Base-by-base conservation (phyloP, 2,329 filamentous ascomycete species). In the Sphaerulina populicola region DNA sequence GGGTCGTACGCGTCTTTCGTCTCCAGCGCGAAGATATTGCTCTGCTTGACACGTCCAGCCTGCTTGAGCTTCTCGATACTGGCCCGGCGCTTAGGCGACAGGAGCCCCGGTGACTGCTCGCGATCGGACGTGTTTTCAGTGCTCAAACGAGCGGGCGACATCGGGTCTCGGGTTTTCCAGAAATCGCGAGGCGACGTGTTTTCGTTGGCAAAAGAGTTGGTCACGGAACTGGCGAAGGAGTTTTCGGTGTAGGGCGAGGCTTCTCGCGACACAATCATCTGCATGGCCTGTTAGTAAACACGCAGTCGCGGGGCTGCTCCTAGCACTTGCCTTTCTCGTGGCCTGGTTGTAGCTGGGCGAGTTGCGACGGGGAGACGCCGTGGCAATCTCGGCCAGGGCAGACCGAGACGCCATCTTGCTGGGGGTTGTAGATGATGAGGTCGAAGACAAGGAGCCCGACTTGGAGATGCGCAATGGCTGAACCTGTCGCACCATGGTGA, bases 1-100 rank as follows among this genome's bases (percentile, higher is more conserved):
- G 90, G 88, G 68, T 96, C 88, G 74, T 96, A 96, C 73, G 94
- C 86, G 68, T 89, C 82, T 72, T 90, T 90, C 66, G 89, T 85
- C 71, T 96, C 90, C 49, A 90, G 85, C 38, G 88, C 89, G 67
- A 95, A 88, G 77, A 97, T 96, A 72, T 85, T 94, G 78, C 91
- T 96, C 74, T 95, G 97, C 77, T 91, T 95, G 64, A 98, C 93
- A 54, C 93, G 86, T 49, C 91, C 95, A 30, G 89, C 90, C 68
- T 85, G 88, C 73, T 96, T 94, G 53, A 98, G 78, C 65, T 90
- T 90, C 77, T 98, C 93, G 60, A 98, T 90, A 14, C 91, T 97
- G 41, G 88, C 87, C 66, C 91, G 84, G 64, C 88, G 86, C 52
- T 81, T 83, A 18, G 64, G 61, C 31, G 63, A 64, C 8, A 60